These are phyloP conservation scores for Benincasa hispida DNA, from an alignment of 306 rosid species.

Conservation along the genomic window DNA sequence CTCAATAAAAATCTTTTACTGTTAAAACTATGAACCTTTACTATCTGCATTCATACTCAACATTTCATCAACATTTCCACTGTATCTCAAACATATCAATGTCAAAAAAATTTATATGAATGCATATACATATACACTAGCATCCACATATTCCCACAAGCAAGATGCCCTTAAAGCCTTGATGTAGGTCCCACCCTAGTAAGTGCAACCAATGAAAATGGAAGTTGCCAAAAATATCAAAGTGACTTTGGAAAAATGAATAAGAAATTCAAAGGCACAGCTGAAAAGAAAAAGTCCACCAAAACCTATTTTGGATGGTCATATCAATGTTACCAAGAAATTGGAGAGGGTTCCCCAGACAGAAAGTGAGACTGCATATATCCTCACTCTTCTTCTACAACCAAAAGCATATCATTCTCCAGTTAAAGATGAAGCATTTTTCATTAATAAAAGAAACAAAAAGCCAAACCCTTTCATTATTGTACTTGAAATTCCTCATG, in stretches of 20 bases:
- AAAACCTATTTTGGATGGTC: not conserved
- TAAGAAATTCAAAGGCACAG: not conserved
- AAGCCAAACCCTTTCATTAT: not conserved
- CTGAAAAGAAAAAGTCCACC: not conserved
- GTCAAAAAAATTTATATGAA: too few relatives aligned
- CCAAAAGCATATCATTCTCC: not conserved
- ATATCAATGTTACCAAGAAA: not conserved
- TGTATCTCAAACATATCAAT: not conserved
- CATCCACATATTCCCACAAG: not conserved
- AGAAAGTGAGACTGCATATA: not conserved
- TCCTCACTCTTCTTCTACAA: not conserved
- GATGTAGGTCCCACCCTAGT: not conserved
- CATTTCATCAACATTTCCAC: not conserved
- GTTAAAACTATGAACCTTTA: too few relatives aligned
- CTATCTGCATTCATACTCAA: not conserved
- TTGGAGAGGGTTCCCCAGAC: not conserved
- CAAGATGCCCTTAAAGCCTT: not conserved
- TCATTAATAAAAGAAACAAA: not conserved
- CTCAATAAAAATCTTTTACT: too few relatives aligned
- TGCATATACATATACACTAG: not conserved
- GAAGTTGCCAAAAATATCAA: not conserved
- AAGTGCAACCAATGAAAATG: not conserved
- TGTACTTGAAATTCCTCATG: constrained; percentile 5
- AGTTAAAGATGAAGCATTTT: not conserved
- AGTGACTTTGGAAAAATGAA: not conserved